Percentiles rank a stretch among this genome's conserved stretches.
These are phyloP conservation scores for Cercospora beticola DNA, from an alignment of 2,329 filamentous ascomycete genomes.

Conservation along the genomic window DNA sequence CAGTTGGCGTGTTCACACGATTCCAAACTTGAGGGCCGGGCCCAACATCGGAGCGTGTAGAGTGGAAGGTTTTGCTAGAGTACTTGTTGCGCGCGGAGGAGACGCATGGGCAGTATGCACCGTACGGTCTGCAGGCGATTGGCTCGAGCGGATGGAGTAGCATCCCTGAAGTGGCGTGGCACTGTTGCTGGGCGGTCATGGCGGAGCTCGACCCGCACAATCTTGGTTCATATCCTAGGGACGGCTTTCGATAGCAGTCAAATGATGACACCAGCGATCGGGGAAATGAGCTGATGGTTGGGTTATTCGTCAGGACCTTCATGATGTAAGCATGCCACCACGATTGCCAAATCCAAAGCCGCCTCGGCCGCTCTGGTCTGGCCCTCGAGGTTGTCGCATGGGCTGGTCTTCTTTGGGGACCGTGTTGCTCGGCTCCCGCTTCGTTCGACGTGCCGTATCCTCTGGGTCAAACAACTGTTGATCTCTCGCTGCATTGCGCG, in stretches of 20 bases:
- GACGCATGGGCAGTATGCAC: background rate
- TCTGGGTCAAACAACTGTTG: constrained; percentile 77
- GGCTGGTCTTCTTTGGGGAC: constrained; percentile 64
- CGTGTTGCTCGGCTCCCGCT: constrained; percentile 50
- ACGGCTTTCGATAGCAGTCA: background rate
- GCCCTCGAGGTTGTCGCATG: constrained; percentile 72
- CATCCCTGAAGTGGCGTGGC: background rate
- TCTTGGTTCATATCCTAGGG: background rate
- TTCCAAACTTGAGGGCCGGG: background rate
- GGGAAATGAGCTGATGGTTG: background rate
- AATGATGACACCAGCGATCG: background rate
- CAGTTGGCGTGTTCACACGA: background rate
- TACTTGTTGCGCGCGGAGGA: background rate
- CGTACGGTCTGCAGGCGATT: background rate
- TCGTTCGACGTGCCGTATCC: constrained; percentile 55
- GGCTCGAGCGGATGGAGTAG: background rate
- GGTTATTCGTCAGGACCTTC: background rate
- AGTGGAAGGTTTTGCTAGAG: background rate
- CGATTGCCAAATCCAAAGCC: constrained; percentile 74
- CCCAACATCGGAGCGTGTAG: background rate
- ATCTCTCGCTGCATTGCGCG: constrained; percentile 35
- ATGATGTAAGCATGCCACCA: constrained; percentile 45
- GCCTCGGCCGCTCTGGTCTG: constrained; percentile 71
- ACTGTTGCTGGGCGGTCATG: background rate
- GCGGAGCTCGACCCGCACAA: background rate